A percentile compares a stretch with the other conserved stretches of the same genome.
These are phyloP conservation scores for Phaeosphaeriaceae sp. DNA, from an alignment of 2,329 filamentous ascomycete species.

Conservation along the genomic window DNA sequence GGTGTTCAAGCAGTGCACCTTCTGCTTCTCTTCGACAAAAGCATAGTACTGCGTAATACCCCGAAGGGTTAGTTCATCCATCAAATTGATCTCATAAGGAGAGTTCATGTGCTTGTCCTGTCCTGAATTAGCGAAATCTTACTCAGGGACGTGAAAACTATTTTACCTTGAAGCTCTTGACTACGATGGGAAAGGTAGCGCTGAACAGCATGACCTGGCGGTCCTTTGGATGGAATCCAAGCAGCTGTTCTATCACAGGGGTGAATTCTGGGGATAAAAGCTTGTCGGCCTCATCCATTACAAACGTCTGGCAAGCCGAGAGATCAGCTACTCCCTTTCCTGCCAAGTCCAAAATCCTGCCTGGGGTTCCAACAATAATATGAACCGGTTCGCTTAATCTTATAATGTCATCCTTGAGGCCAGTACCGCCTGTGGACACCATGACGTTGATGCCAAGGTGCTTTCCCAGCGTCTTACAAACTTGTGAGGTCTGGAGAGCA, in stretches of 20 bases:
- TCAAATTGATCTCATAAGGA: constrained; percentile 98
- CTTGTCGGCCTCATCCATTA: constrained; percentile 99
- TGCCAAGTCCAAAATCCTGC: constrained; percentile 92
- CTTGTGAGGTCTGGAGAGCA: constrained; percentile 97
- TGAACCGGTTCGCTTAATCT: constrained; percentile 93
- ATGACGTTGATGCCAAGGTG: constrained; percentile 98
- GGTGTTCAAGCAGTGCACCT: constrained; percentile 98
- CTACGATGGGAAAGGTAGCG: constrained; percentile 94
- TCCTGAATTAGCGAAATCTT: constrained; percentile 10
- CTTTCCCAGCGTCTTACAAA: constrained; percentile 98
- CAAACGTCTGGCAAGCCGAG: constrained; percentile 94
- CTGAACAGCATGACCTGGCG: constrained; percentile 99
- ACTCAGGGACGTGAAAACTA: not conserved
- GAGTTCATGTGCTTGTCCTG: constrained; percentile 94
- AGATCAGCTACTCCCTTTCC: constrained; percentile 97
- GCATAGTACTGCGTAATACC: constrained; percentile 99
- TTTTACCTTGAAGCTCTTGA: constrained; percentile 84
- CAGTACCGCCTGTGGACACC: constrained; percentile 97
- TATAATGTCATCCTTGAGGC: constrained; percentile 94
- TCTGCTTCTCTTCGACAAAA: constrained; percentile 98
- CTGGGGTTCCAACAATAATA: constrained; percentile 96
- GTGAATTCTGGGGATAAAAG: constrained; percentile 96
- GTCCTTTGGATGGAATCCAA: constrained; percentile 95
- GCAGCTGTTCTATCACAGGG: constrained; percentile 92
- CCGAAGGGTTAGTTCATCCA: constrained; percentile 97